Evolutionary conservation across 2,329 filamentous ascomycete genomes (phyloP).

Genomic region (Hymenoscyphus infarciens): DNA sequence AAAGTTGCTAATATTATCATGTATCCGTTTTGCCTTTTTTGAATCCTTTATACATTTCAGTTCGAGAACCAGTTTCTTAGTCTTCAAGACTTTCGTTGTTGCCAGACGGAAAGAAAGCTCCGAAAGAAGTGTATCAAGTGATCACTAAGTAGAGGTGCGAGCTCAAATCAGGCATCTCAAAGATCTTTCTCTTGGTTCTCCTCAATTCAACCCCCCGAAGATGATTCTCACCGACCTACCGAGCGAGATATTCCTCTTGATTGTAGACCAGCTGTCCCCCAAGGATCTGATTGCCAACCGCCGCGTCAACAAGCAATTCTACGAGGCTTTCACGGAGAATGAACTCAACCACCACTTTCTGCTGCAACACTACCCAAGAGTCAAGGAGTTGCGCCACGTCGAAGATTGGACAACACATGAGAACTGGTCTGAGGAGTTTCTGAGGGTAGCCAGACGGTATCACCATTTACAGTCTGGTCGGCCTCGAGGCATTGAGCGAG

Average conservation of each 20-base stretch:
- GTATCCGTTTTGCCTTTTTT: background rate
- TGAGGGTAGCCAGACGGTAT: constrained; percentile 51
- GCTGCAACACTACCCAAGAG: constrained; percentile 49
- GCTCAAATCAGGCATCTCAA: background rate
- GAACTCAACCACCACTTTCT: constrained; percentile 47
- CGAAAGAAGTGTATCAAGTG: constrained; percentile 1
- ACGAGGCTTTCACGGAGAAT: constrained; percentile 47
- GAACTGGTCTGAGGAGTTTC: constrained; percentile 45
- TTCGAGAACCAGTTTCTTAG: background rate
- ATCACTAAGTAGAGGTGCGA: background rate
- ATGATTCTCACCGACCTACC: constrained; percentile 47
- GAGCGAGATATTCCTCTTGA: constrained; percentile 55
- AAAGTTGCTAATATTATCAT: background rate
- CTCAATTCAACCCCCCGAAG: background rate
- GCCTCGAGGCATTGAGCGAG: constrained; percentile 45
- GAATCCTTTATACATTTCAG: background rate
- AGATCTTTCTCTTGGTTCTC: background rate
- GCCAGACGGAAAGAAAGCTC: background rate
- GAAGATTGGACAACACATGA: background rate
- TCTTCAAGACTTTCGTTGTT: background rate
- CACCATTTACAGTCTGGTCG: constrained; percentile 47
- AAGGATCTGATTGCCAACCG: constrained; percentile 50
- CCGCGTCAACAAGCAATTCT: constrained; percentile 48
- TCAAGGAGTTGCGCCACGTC: constrained; percentile 47
- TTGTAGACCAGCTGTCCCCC: constrained; percentile 48